Evolutionary conservation across 345 rosid species (phyloP).

Genomic region (Litchi chinensis): DNA sequence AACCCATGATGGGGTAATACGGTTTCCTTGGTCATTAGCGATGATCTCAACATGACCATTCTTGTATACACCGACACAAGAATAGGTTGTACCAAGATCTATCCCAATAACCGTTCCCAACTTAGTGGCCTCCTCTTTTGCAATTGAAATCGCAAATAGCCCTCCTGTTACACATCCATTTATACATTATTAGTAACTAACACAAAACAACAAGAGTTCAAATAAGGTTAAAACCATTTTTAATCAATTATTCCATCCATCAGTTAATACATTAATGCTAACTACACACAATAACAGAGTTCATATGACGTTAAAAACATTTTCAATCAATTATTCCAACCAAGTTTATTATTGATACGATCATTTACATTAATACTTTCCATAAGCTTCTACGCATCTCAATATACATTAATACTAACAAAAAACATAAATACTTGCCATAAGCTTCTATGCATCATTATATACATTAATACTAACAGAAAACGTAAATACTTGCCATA

Average conservation of each 20-base stretch:
- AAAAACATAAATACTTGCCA: no score
- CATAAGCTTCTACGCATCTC: no score
- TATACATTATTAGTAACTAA: not conserved
- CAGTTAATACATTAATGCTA: no score
- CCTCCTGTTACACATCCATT: conserved; percentile 39
- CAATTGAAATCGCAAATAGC: conserved; percentile 60
- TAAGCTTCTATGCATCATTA: no score
- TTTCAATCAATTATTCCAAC: no score
- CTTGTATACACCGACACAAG: conserved; percentile 98
- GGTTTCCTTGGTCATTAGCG: conserved; percentile 98
- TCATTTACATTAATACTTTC: no score
- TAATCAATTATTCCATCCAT: not conserved
- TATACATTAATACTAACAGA: no score
- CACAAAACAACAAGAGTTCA: not conserved
- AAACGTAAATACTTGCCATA: no score
- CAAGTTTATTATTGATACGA: no score
- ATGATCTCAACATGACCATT: conserved; percentile 96
- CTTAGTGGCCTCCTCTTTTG: conserved; percentile 71
- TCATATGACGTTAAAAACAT: no score
- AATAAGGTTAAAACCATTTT: not conserved
- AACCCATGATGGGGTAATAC: conserved; percentile 98
- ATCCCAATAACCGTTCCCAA: conserved; percentile 94
- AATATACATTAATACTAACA: no score
- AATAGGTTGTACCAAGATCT: conserved; percentile 94
- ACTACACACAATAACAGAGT: no score